Conservation (phyloP, 805 yeast species). For the Kazachstania bromeliacearum region DNA sequence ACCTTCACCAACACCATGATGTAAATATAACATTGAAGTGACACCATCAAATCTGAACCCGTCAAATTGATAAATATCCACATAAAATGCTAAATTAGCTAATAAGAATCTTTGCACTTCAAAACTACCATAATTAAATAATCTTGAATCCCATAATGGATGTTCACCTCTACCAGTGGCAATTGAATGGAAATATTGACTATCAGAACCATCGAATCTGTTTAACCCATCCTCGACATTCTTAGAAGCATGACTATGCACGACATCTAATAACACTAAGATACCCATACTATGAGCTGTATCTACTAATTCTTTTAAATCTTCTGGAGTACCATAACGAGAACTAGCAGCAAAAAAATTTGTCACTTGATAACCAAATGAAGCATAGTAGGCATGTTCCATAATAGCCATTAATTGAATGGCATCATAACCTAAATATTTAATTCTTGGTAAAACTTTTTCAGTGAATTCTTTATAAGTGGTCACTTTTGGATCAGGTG, state of each 20-base stretch:
- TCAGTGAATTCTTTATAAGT: slow-evolving; percentile 76
- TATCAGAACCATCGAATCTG: slow-evolving; percentile 89
- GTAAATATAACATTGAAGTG: slow-evolving; percentile 82
- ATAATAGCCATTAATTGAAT: slow-evolving; percentile 95
- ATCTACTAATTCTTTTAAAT: slow-evolving; percentile 80
- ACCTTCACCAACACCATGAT: slow-evolving; percentile 84
- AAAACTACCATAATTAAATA: slow-evolving; percentile 84
- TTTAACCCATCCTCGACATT: slow-evolving; percentile 91
- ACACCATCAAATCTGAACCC: slow-evolving; percentile 97
- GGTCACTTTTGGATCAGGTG: slow-evolving; percentile 81
- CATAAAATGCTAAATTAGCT: slow-evolving; percentile 72
- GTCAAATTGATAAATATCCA: slow-evolving; percentile 79
- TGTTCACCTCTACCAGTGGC: slow-evolving; percentile 79
- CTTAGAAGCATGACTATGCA: slow-evolving; percentile 92
- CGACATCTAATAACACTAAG: slow-evolving; percentile 80
- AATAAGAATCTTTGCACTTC: slow-evolving; percentile 83
- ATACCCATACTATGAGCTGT: slow-evolving; percentile 86
- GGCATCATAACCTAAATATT: slow-evolving; percentile 80
- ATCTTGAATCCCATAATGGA: slow-evolving; percentile 91
- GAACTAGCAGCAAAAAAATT: slow-evolving; percentile 86
- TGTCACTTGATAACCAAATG: slow-evolving; percentile 95
- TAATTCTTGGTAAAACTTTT: slow-evolving; percentile 75
- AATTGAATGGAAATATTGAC: slow-evolving; percentile 78
- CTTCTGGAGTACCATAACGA: slow-evolving; percentile 92
- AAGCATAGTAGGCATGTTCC: slow-evolving; percentile 98